Percentiles rank a stretch among this genome's conserved stretches.
Conservation (phyloP, 495 filamentous ascomycete species). For the Aspergillus mulundensis region DNA sequence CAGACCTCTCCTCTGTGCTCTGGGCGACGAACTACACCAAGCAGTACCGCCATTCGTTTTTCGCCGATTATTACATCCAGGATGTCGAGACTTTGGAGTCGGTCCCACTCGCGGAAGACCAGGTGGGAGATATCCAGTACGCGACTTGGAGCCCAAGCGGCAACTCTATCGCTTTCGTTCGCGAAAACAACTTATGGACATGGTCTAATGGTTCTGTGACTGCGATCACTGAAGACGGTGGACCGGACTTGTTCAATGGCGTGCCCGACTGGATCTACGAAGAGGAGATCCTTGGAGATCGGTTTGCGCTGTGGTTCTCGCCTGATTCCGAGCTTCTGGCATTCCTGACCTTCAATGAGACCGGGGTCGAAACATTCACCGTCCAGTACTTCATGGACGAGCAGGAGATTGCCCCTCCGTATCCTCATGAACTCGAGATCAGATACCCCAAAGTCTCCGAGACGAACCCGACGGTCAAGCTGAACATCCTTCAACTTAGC, state of each 20-base stretch:
- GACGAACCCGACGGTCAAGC: slow-evolving; percentile 19
- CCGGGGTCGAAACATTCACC: slow-evolving; percentile 17
- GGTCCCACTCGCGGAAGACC: slow-evolving; percentile 10
- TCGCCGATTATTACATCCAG: slow-evolving; percentile 22
- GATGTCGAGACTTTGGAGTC: slow-evolving; percentile 16
- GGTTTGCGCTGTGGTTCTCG: slow-evolving; percentile 17
- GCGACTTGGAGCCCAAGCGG: slow-evolving; percentile 17
- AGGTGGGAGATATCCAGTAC: slow-evolving; percentile 18
- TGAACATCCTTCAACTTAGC: slow-evolving; percentile 13
- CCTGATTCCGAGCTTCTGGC: slow-evolving; percentile 18
- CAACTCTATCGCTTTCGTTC: slow-evolving; percentile 18
- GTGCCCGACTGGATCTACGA: slow-evolving; percentile 23
- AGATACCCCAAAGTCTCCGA: slow-evolving; percentile 19
- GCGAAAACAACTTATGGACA: slow-evolving; percentile 16
- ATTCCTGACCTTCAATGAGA: slow-evolving; percentile 20
- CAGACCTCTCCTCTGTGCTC: slow-evolving; percentile 18
- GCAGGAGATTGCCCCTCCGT: slow-evolving; percentile 18
- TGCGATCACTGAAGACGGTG: slow-evolving; percentile 16
- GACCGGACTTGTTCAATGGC: slow-evolving; percentile 18
- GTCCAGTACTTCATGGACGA: slow-evolving; percentile 21
- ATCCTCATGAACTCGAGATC: slow-evolving; percentile 18
- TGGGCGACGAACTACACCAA: slow-evolving; percentile 21
- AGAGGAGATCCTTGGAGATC: slow-evolving; percentile 20
- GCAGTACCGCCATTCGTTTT: slow-evolving; percentile 20
- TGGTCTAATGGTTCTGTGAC: slow-evolving; percentile 16